phyloP scores from a whole-genome alignment of 768 basidiomycete genomes.

The Clitopilus passeckerianus region DNA sequence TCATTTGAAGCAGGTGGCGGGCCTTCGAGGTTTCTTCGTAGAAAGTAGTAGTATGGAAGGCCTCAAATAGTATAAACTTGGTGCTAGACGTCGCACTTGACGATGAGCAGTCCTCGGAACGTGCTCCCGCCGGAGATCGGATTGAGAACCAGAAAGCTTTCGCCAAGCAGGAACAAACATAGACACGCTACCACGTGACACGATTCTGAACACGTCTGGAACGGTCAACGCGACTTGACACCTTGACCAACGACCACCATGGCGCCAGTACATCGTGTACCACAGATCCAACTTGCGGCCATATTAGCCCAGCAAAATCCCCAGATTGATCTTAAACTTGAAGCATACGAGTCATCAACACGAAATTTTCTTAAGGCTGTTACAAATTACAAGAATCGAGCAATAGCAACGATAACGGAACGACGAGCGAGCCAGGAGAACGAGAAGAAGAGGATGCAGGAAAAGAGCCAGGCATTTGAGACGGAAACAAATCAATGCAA shows the following conservation, averaged over 20 bases:
- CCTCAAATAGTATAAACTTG: too few species aligned
- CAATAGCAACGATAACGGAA: conserved; percentile 65
- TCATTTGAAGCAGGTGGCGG: too few species aligned
- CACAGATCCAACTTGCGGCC: conserved; percentile 58
- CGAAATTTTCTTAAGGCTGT: conserved; percentile 72
- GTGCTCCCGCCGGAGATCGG: not conserved
- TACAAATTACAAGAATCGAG: conserved; percentile 65
- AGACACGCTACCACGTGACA: conserved; percentile 11
- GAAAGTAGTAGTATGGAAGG: too few species aligned
- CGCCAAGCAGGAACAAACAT: not conserved
- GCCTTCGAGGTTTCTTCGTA: too few species aligned
- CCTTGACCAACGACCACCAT: conserved; percentile 6
- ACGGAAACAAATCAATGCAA: conserved; percentile 73
- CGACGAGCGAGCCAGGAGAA: conserved; percentile 55
- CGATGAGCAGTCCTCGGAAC: not conserved
- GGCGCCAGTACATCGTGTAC: conserved; percentile 28
- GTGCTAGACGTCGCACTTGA: too few species aligned
- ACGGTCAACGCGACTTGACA: not conserved
- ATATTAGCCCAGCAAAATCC: conserved; percentile 53
- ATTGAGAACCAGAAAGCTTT: not conserved
- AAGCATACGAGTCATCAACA: conserved; percentile 61
- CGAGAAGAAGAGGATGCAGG: conserved; percentile 58
- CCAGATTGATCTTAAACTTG: conserved; percentile 57
- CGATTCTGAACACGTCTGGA: conserved; percentile 3
- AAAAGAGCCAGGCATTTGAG: conserved; percentile 61